A percentile compares a stretch with the other conserved stretches of the same genome.
Conservation (phyloP, 805 yeast genomes). For the Yamadazyma tumulicola region DNA sequence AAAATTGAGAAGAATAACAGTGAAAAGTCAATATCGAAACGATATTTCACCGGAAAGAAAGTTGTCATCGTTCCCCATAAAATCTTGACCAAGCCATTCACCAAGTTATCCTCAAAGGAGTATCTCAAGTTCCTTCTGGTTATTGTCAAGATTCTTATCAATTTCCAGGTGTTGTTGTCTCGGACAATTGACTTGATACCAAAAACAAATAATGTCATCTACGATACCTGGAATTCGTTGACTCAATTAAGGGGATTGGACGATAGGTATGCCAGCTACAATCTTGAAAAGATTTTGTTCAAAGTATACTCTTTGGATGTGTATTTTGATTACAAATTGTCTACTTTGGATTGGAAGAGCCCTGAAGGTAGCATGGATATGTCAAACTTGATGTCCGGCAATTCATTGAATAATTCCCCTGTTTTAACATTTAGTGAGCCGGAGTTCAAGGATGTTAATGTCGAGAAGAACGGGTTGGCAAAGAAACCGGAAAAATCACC, state of each 20-base stretch:
- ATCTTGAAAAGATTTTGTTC: constrained; percentile 19
- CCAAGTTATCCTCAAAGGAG: constrained; percentile 33
- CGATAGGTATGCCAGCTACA: constrained; percentile 2
- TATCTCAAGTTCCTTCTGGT: constrained; percentile 33
- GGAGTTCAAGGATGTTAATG: constrained; percentile 5
- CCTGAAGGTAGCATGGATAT: constrained; percentile 4
- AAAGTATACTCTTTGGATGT: constrained; percentile 13
- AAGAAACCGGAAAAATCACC: no score
- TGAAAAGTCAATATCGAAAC: constrained; percentile 1
- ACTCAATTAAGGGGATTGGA: constrained; percentile 10
- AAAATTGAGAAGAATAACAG: constrained; percentile 1
- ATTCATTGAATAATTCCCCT: constrained; percentile 1
- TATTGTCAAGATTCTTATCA: constrained; percentile 34
- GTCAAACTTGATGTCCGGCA: neutral
- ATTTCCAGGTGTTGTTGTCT: constrained; percentile 28
- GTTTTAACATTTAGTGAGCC: constrained; percentile 1
- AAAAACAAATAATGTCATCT: constrained; percentile 1
- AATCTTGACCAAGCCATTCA: constrained; percentile 39
- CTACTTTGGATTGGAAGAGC: neutral
- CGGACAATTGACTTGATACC: constrained; percentile 11
- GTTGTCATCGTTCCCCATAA: constrained; percentile 39
- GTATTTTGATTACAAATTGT: constrained; percentile 13
- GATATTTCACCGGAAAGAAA: constrained; percentile 16
- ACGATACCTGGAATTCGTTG: constrained; percentile 8
- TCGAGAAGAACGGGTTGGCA: neutral